Base-by-base conservation (phyloP, 495 filamentous ascomycete genomes). In the Podospora anserina region DNA sequence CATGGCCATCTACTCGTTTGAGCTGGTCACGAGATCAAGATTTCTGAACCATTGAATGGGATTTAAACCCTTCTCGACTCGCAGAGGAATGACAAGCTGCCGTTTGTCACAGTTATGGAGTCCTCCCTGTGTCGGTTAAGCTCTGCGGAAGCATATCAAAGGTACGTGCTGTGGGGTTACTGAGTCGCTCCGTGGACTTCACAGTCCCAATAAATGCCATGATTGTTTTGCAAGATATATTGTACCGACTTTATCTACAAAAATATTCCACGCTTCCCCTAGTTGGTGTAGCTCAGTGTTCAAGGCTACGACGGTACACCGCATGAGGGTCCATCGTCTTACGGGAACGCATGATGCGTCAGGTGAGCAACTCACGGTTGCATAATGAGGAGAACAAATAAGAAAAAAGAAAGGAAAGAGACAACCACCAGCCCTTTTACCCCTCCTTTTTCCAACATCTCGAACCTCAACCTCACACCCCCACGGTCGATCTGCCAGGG, bases 401-500 rank as follows among this genome's bases (percentile, higher is more conserved):
- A 19, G 27, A 44, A 5, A 7, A 15, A 32, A 26, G 44, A 20
- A 54, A 53, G 19, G 20, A 55, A 39, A 2, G 3, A n/a, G 27
- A 55, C 6, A 9, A 13, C 39, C 39, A 49, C 39, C 39, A 49
- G 9, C 39, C 0, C 2, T 49, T 16, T 49, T 49, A 64, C 23
- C 55, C 55, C n/a, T 58, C 55, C 55, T 58, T 58, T 58, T 49
- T 49, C 39, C 39, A 49, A 16, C 5, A 49, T 49, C 19, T 58
- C 55, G 55, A 58, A 58, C 55, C 18, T 9, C 55, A 20, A 58
- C n/a, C 0, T 20, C n/a, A 58, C 19, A 63, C 27, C 27, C 32
- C 61, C 27, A 34, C 18, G 61, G 20, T 20, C 16, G 34, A 63
- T 63, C 61, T 27, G 34, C 61, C 11, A 32, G 61, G 61, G 30